These are phyloP conservation scores for Coniferiporia sulphurascens DNA, from an alignment of 1,284 basidiomycete species.

Conservation along the genomic window DNA sequence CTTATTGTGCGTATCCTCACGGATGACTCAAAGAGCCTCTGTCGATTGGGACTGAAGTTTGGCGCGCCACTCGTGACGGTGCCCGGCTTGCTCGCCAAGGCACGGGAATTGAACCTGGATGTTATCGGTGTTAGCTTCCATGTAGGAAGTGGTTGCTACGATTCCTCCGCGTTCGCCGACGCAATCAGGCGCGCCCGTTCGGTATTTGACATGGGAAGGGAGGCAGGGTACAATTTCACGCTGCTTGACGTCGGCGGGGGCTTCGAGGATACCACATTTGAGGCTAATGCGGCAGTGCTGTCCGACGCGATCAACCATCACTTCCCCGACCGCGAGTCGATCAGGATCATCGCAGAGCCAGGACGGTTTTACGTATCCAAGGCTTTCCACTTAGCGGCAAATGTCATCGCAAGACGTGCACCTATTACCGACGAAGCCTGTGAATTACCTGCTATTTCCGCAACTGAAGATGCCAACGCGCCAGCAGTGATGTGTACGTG, in stretches of 20 bases:
- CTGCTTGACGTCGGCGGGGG: constrained; percentile 95
- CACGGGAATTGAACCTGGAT: constrained; percentile 75
- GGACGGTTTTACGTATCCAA: constrained; percentile 92
- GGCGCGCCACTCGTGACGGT: constrained; percentile 89
- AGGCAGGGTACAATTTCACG: constrained; percentile 78
- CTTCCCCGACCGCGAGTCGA: constrained; percentile 76
- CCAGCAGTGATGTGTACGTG: constrained; percentile 80
- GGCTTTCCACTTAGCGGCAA: constrained; percentile 91
- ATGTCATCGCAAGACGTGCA: constrained; percentile 88
- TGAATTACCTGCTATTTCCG: constrained; percentile 21
- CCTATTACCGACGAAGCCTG: constrained; percentile 36
- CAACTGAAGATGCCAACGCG: constrained; percentile 38
- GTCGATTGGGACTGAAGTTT: constrained; percentile 93
- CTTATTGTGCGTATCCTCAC: constrained; percentile 93
- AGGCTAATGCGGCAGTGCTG: constrained; percentile 73
- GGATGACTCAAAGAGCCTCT: constrained; percentile 94
- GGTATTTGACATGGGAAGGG: constrained; percentile 86
- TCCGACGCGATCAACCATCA: constrained; percentile 70
- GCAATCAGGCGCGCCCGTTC: constrained; percentile 80
- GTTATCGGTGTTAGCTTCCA: constrained; percentile 98
- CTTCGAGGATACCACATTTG: constrained; percentile 89
- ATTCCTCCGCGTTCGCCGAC: constrained; percentile 85
- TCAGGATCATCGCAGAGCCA: constrained; percentile 94
- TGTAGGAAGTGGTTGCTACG: constrained; percentile 95
- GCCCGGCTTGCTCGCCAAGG: constrained; percentile 75